Percentiles rank a stretch among this genome's conserved stretches.
Conservation (phyloP, 2,329 filamentous ascomycete species). For the Albifimbria verrucaria region DNA sequence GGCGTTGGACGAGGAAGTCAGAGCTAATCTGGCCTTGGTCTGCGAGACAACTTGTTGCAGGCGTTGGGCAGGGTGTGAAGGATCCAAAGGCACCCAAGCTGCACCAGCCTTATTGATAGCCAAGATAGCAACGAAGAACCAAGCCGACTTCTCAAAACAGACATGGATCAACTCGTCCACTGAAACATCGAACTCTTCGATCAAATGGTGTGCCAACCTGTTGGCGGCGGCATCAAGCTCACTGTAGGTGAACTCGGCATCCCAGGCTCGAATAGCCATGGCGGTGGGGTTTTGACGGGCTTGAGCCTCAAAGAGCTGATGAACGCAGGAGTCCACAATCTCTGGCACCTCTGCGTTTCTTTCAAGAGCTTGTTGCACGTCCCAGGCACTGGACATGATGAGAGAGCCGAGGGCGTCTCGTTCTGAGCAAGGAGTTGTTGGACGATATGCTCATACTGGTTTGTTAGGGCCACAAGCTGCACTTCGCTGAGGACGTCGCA, state of each 20-base stretch:
- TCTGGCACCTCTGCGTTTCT: not conserved
- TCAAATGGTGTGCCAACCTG: constrained; percentile 29
- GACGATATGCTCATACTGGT: not conserved
- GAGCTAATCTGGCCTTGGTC: constrained; percentile 1
- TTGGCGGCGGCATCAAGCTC: constrained; percentile 21
- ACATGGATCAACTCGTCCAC: constrained; percentile 25
- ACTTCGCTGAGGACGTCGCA: not conserved
- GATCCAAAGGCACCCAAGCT: constrained; percentile 28
- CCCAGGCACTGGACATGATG: not conserved
- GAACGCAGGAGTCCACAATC: not conserved
- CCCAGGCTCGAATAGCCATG: not conserved
- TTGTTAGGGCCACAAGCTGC: not conserved
- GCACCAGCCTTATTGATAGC: constrained; percentile 32
- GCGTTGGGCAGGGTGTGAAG: constrained; percentile 29
- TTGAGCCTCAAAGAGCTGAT: not conserved
- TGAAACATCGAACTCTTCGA: constrained; percentile 6
- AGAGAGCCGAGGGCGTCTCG: not conserved
- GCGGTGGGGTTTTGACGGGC: not conserved
- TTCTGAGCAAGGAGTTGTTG: not conserved
- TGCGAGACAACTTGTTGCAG: constrained; percentile 10
- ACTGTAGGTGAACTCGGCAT: not conserved
- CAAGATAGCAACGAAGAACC: constrained; percentile 28
- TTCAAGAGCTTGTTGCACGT: not conserved
- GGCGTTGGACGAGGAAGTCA: not conserved
- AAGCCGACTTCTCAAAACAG: constrained; percentile 35